These are phyloP conservation scores for Fimicolochytrium jonesii DNA, from an alignment of 192 early-diverging fungal genomes.

Conservation along the genomic window DNA sequence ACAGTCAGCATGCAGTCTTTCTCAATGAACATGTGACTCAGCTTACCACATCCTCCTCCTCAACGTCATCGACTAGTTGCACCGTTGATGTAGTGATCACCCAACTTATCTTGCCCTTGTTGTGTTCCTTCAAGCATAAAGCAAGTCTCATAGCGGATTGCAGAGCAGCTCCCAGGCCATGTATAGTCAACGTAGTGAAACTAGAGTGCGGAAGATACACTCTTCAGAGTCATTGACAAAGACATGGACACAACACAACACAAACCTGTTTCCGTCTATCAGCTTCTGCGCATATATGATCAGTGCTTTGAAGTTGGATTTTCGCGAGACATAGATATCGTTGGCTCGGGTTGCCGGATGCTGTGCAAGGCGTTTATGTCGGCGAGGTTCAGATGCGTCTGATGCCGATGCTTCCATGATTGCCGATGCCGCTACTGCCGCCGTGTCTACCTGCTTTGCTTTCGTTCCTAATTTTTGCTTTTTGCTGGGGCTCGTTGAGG, in stretches of 20 bases:
- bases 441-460: no score
- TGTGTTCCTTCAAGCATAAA: constrained; percentile 52
- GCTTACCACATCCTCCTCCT: constrained; percentile 59
- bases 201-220: constrained; percentile 25
- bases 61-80: constrained; percentile 72
- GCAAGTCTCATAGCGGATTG: constrained; percentile 64
- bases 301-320: constrained; percentile 57
- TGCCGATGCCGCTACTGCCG: no score
- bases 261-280: constrained; percentile 24
- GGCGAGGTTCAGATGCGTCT: no score
- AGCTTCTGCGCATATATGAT: constrained; percentile 62
- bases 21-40: not conserved
- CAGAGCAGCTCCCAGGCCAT: constrained; percentile 76
- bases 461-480: no score
- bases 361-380: constrained; percentile 58
- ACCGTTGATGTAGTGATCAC: constrained; percentile 68
- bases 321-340: constrained; percentile 77
- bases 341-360: constrained; percentile 59
- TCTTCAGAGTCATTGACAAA: not conserved
- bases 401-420: no score
- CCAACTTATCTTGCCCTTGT: constrained; percentile 51
- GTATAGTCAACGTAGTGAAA: constrained; percentile 62
- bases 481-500: no score
- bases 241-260: not conserved
- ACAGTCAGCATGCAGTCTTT: not conserved